These are phyloP conservation scores for Cochlearia excelsa DNA, from an alignment of 345 rosid species.

Conservation along the genomic window DNA sequence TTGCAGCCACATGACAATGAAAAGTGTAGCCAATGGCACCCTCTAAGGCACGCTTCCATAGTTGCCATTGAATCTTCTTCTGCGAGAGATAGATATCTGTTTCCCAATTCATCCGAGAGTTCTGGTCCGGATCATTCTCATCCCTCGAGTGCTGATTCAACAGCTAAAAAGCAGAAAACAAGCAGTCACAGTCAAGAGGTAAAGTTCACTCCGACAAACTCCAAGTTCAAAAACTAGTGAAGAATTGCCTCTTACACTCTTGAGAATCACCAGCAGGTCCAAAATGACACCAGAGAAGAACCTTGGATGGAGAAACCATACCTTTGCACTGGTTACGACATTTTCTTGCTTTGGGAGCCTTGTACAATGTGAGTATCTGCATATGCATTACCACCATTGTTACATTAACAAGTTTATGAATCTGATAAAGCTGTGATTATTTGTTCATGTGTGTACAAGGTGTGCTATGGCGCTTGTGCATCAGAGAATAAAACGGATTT, in stretches of 20 bases:
- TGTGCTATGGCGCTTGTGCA: slow-evolving; percentile 97
- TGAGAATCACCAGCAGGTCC: slow-evolving; percentile 36
- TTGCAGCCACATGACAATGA: slow-evolving; percentile 27
- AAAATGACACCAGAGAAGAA: slow-evolving; percentile 37
- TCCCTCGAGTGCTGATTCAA: slow-evolving; percentile 36
- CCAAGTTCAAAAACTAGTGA: slow-evolving; percentile 8
- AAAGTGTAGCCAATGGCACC: slow-evolving; percentile 54
- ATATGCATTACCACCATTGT: neutral
- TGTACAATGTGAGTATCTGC: slow-evolving; percentile 67
- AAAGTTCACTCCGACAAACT: slow-evolving; percentile 24
- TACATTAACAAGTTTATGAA: neutral
- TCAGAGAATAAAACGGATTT: slow-evolving; percentile 73
- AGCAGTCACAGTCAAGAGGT: slow-evolving; percentile 35
- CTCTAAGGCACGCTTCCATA: slow-evolving; percentile 71
- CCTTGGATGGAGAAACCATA: slow-evolving; percentile 50
- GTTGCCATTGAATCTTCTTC: slow-evolving; percentile 87
- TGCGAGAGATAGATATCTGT: slow-evolving; percentile 63
- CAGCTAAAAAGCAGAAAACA: slow-evolving; percentile 61
- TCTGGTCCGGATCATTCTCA: slow-evolving; percentile 31
- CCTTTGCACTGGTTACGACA: slow-evolving; percentile 86
- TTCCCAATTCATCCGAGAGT: slow-evolving; percentile 43
- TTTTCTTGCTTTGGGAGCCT: slow-evolving; percentile 80
- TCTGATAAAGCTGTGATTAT: slow-evolving; percentile 10
- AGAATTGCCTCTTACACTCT: slow-evolving; percentile 25
- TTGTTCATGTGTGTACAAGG: slow-evolving; percentile 40